Conservation (phyloP, 1,284 basidiomycete genomes). For the Tetrapyrgos nigripes region DNA sequence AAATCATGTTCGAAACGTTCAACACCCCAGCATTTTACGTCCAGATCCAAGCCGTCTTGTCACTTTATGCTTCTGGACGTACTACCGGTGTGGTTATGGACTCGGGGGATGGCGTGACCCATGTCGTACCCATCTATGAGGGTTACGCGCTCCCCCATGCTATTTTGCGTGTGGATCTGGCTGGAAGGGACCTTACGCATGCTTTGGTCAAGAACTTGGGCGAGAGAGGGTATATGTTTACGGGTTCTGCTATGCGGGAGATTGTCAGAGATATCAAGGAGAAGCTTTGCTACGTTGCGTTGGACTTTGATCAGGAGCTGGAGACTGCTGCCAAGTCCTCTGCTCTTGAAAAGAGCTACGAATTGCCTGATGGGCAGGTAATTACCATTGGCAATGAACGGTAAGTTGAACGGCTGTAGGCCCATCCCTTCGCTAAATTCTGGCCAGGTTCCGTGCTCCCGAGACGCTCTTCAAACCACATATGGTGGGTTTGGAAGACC, state of each 20-base stretch:
- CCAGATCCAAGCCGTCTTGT: slow-evolving; percentile 18
- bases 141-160: slow-evolving; percentile 17
- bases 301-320: slow-evolving; percentile 17
- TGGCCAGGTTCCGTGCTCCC: slow-evolving; percentile 87
- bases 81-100: slow-evolving; percentile 17
- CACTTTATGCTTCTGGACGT: slow-evolving; percentile 17
- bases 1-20: slow-evolving; percentile 21
- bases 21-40: slow-evolving; percentile 17
- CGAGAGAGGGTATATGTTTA: slow-evolving; percentile 15
- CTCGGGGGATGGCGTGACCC: slow-evolving; percentile 17
- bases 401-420: not conserved
- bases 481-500: slow-evolving; percentile 91
- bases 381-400: slow-evolving; percentile 21
- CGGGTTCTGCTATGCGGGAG: slow-evolving; percentile 10
- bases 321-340: slow-evolving; percentile 11
- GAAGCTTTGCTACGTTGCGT: slow-evolving; percentile 17
- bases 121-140: slow-evolving; percentile 19
- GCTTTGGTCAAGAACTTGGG: slow-evolving; percentile 16
- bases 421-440: not conserved
- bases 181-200: slow-evolving; percentile 14
- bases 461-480: slow-evolving; percentile 98
- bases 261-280: slow-evolving; percentile 19
- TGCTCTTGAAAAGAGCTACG: slow-evolving; percentile 18
- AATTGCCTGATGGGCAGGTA: slow-evolving; percentile 17
- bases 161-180: slow-evolving; percentile 14